Evolutionary conservation across 495 filamentous ascomycete species (phyloP).

Genomic region (Lepidopterella palustris): DNA sequence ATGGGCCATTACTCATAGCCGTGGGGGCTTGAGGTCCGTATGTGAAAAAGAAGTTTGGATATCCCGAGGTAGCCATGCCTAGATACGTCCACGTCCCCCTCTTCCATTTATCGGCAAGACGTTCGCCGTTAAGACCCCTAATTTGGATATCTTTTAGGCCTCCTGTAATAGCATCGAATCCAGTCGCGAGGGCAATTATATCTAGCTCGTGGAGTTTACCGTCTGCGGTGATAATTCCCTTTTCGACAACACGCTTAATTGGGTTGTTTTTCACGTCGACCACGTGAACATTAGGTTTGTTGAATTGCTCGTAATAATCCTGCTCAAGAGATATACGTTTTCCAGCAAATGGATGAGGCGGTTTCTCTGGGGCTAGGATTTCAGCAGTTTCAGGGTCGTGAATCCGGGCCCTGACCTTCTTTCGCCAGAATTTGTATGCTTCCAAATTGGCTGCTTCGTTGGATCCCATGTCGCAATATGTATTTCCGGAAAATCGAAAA

Average conservation of each 20-base stretch:
- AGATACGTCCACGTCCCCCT: constrained; percentile 43
- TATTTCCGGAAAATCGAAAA: constrained; percentile 46
- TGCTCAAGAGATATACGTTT: constrained; percentile 46
- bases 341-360: constrained; percentile 46
- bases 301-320: constrained; percentile 48
- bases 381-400: constrained; percentile 43
- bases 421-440: constrained; percentile 42
- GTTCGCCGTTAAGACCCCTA: constrained; percentile 38
- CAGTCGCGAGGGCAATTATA: constrained; percentile 49
- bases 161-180: constrained; percentile 50
- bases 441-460: constrained; percentile 43
- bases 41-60: constrained; percentile 50
- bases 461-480: constrained; percentile 48
- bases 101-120: constrained; percentile 45
- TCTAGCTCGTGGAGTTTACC: constrained; percentile 46
- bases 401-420: constrained; percentile 42
- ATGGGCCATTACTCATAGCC: constrained; percentile 45
- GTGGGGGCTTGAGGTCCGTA: constrained; percentile 48
- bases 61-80: constrained; percentile 43
- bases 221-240: constrained; percentile 41
- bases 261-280: constrained; percentile 44
- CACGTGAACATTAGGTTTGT: constrained; percentile 44
- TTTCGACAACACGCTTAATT: constrained; percentile 37
- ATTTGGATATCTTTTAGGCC: constrained; percentile 47
- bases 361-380: constrained; percentile 43